Evolutionary conservation across 495 filamentous ascomycete species (phyloP).

Genomic region (Tuber brumale): DNA sequence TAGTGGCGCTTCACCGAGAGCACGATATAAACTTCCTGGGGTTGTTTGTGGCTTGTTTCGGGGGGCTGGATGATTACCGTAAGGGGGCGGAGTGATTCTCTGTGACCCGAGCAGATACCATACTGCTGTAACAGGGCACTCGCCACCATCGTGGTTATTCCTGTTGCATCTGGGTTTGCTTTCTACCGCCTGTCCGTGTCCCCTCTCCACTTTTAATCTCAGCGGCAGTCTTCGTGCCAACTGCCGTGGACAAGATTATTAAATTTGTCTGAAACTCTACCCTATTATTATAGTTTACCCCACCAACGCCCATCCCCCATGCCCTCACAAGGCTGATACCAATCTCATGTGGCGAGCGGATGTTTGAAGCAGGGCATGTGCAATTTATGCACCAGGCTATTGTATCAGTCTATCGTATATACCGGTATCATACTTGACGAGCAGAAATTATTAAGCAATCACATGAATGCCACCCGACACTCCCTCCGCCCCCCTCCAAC

Average conservation of each 20-base stretch:
- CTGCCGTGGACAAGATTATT: neutral
- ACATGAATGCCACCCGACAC: slow-evolving; percentile 10
- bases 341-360: neutral
- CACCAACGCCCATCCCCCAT: neutral
- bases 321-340: neutral
- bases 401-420: neutral
- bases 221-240: neutral
- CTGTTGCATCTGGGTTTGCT: too few relatives aligned
- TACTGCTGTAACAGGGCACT: too few relatives aligned
- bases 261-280: neutral
- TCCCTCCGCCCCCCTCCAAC: slow-evolving; percentile 44
- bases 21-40: neutral
- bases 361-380: neutral
- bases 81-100: neutral
- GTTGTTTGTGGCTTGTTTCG: neutral
- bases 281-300: neutral
- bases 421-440: neutral
- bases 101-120: too few relatives aligned
- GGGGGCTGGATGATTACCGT: too few relatives aligned
- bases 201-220: neutral
- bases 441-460: neutral
- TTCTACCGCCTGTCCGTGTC: too few relatives aligned
- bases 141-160: too few relatives aligned
- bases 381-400: neutral
- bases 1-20: neutral